Evolutionary conservation across 768 basidiomycete genomes (phyloP), one percentile per base, ranked within the genome.

Genomic region (Suillus clintonianus): DNA sequence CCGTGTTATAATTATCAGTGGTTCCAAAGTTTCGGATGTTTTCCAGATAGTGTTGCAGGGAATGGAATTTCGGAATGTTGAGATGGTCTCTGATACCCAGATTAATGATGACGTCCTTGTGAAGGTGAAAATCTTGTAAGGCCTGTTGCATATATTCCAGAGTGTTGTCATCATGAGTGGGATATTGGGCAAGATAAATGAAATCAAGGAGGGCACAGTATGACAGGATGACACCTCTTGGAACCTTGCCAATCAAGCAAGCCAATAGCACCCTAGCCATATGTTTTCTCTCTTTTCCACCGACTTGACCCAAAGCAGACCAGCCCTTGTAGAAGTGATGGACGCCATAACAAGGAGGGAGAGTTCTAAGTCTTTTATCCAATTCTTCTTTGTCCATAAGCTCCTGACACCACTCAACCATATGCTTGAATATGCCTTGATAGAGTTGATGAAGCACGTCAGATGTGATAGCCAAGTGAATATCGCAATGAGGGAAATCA

Each of bases 131-230:
- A n/a, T 71, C 64, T 3, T 36, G 2, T 0, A 82, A 66, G 1
- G 72, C 68, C 6, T 55, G 60, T 6, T 65, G 34, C 24, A 79
- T 74, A 5, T 60, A 53, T 1, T 42, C 6, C 15, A 73, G 66
- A 2, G 62, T 64, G 6, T 56, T 30, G 15, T 78, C 74, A 45
- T 64, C 61, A 47, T 79, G 70, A 13, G 64, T 60, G 1, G 61
- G 71, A 1, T 71, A 64, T 67, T 82, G 80, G 1, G 74, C 74
- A 5, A 75, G 68, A 61, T 77, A 81, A 9, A 69, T 67, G 63
- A 82, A 81, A 61, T 82, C 77, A 9, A 77, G 60, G 9, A 81
- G 70, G 4, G 77, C 69, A 1, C 74, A 70, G 39, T 82, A 58
- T 1, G 77, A 73, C 22, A 61, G 62, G 15, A 82, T 63, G 56